Evolutionary conservation across 129 eudicot species (phyloP).

Genomic region (Chrysanthemum makinoi): DNA sequence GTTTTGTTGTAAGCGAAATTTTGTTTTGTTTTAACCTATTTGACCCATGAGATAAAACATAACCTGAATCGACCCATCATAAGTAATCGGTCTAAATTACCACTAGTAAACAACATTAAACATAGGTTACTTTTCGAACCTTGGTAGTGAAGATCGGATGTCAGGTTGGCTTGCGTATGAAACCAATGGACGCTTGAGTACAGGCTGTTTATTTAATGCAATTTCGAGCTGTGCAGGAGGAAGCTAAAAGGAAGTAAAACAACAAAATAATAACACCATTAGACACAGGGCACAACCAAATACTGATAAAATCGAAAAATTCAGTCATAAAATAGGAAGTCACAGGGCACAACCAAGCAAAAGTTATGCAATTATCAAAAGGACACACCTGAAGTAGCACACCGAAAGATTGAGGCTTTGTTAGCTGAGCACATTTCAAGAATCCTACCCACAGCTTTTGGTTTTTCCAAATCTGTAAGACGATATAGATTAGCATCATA

Average conservation of each 20-base stretch:
- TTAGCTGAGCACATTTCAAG: conserved; percentile 80
- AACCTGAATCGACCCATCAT: background rate
- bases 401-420: conserved; percentile 83
- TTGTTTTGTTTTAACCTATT: background rate
- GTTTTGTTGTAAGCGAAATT: background rate
- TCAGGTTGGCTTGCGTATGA: conserved; percentile 75
- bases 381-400: conserved; percentile 88
- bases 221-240: conserved; percentile 90
- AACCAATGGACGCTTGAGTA: conserved; percentile 73
- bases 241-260: conserved; percentile 38
- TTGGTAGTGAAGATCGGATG: conserved; percentile 80
- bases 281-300: no score
- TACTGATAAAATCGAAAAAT: no score
- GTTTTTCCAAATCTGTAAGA: conserved; percentile 84
- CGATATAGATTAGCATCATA: background rate
- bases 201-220: conserved; percentile 69
- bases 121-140: conserved; percentile 40
- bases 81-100: background rate
- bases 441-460: conserved; percentile 99
- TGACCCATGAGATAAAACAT: background rate
- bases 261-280: no score
- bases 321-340: no score
- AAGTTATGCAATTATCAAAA: conserved; percentile 2
- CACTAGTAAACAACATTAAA: conserved; percentile 15
- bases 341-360: background rate